Base-by-base conservation (phyloP, 192 early-diverging fungal species). In the Umbelopsis vinacea region DNA sequence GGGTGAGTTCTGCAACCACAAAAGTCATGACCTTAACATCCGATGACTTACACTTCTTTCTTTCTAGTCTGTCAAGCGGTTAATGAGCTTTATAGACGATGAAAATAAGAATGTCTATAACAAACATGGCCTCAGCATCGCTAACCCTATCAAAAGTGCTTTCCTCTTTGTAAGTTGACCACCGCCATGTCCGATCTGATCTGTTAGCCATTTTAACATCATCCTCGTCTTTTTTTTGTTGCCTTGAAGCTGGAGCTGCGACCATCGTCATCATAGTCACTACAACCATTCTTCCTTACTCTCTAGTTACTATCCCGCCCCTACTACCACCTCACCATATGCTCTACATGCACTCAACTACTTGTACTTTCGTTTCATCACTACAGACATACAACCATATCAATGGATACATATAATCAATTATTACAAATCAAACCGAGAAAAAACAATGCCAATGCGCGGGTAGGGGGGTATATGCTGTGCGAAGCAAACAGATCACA, bases 71-170 rank as follows among this genome's bases (percentile, higher is more conserved):
- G 24, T 79, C n/a, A 50, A 76, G 14, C 52, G 71, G 43, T 43
- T 79, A 38, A 19, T 72, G 46, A 9, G 69, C 15, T 80, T 76
- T 66, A 76, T 80, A 54, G 75, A 80, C 10, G 53, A 69, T 6
- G 74, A 80, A 68, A 80, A 80, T 46, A 43, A 66, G 38, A 52
- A 66, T n/a, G 75, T 80, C 15, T 80, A 80, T 45, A 50, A 76
- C 66, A 68, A 53, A 6, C 50, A 76, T 23, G 40, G 68, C 17
- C 38, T 80, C 15, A 55, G 45, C 23, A 76, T 80, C 46, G 48
- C 72, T 38, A 72, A 70, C 57, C 79, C 79, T 40, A 74, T 80
- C 60, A 73, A 73, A 60, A 52, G 54, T 23, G 79, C 79, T 11
- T 76, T 76, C 54, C 69, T 80, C 12, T 80, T 73, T 76, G 79